phyloP scores from a whole-genome alignment of 768 basidiomycete species.

The Collybiopsis confluens region DNA sequence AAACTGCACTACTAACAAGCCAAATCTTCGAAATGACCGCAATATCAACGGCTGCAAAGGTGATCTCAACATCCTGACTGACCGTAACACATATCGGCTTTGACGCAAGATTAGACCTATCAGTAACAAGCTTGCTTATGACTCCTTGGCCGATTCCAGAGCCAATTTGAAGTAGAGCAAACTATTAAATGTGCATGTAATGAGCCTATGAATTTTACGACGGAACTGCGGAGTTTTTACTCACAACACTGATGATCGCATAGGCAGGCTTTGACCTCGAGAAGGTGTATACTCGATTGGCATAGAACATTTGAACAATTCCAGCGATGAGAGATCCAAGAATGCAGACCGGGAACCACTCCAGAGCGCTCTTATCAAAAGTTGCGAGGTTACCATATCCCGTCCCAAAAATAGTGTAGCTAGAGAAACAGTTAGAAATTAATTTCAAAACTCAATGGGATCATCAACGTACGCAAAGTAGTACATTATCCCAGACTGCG shows the following conservation, averaged over 20 bases:
- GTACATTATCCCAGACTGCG: background rate
- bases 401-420: constrained; percentile 11
- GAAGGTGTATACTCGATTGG: constrained; percentile 22
- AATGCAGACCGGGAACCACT: constrained; percentile 8
- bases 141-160: constrained; percentile 1
- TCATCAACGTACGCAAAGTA: background rate
- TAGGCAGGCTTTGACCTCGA: constrained; percentile 20
- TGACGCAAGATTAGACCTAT: constrained; percentile 3
- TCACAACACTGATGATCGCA: constrained; percentile 18
- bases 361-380: constrained; percentile 17
- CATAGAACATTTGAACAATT: constrained; percentile 27
- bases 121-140: constrained; percentile 1
- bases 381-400: constrained; percentile 10
- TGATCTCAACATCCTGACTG: background rate
- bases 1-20: constrained; percentile 27
- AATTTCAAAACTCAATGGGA: background rate
- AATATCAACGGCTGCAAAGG: background rate
- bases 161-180: constrained; percentile 8
- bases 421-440: background rate
- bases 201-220: too few species aligned
- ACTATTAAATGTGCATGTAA: constrained; percentile 2
- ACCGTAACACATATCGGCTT: constrained; percentile 10
- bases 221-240: constrained; percentile 8
- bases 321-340: constrained; percentile 13
- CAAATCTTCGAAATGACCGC: constrained; percentile 20